These are phyloP conservation scores for Exophiala mesophila DNA, from an alignment of 2,329 filamentous ascomycete species.

Conservation along the genomic window DNA sequence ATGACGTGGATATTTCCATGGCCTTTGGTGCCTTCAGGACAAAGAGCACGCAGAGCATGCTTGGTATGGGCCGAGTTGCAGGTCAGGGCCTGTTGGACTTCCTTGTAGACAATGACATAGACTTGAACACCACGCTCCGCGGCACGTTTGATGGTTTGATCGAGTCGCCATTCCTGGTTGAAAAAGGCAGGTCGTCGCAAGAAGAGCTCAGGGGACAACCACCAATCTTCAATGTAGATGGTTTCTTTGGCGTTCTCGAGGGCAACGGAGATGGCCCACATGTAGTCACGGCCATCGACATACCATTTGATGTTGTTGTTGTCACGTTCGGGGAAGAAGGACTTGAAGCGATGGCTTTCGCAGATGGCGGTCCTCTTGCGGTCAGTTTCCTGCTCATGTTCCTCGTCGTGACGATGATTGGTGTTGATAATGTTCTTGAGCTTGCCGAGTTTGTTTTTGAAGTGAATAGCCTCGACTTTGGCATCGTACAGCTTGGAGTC, in stretches of 20 bases:
- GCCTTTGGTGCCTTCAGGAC: conserved; percentile 74
- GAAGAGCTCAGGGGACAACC: conserved; percentile 70
- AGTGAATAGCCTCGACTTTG: conserved; percentile 51
- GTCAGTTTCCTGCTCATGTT: conserved; percentile 80
- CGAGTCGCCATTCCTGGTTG: conserved; percentile 81
- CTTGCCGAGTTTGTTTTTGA: conserved; percentile 61
- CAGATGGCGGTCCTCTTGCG: conserved; percentile 68
- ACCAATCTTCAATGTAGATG: conserved; percentile 97
- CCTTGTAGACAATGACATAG: conserved; percentile 87
- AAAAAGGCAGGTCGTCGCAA: conserved; percentile 75
- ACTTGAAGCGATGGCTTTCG: conserved; percentile 76
- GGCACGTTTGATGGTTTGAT: conserved; percentile 78
- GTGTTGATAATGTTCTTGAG: conserved; percentile 68
- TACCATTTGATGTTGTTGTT: conserved; percentile 95
- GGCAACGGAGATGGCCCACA: conserved; percentile 86
- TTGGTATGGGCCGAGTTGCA: conserved; percentile 95
- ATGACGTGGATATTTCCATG: conserved; percentile 84
- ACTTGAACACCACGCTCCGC: conserved; percentile 94
- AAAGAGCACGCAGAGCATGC: conserved; percentile 71
- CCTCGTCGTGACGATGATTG: conserved; percentile 90
- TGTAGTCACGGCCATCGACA: conserved; percentile 91
- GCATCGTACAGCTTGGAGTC: conserved; percentile 36
- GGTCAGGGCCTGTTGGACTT: conserved; percentile 73
- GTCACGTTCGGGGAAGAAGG: conserved; percentile 80
- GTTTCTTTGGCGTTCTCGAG: conserved; percentile 86